Percentiles rank a stretch among this genome's conserved stretches.
These are phyloP conservation scores for Dothideomycetes sp. DNA, from an alignment of 2,329 filamentous ascomycete species.

Conservation along the genomic window DNA sequence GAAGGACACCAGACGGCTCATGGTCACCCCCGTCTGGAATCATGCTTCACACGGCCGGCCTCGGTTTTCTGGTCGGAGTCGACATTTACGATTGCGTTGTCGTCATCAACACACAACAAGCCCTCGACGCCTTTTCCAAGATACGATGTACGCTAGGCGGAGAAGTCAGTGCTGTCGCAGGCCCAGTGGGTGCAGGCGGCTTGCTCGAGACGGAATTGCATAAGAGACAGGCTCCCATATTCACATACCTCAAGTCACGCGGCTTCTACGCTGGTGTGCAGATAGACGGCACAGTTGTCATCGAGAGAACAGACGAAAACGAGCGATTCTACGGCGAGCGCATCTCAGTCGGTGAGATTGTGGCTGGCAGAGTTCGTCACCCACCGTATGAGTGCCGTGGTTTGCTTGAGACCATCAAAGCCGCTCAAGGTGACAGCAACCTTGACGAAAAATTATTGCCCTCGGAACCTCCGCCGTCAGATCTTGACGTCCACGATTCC, in stretches of 20 bases:
- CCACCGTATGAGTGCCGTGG: conserved; percentile 48
- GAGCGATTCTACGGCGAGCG: conserved; percentile 70
- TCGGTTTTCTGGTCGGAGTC: conserved; percentile 83
- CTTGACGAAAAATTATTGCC: conserved; percentile 61
- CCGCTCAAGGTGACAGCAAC: conserved; percentile 73
- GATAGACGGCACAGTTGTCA: conserved; percentile 77
- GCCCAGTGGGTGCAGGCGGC: conserved; percentile 69
- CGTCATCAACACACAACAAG: conserved; percentile 79
- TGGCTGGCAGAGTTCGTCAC: conserved; percentile 50
- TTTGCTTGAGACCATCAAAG: conserved; percentile 74
- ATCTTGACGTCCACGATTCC: conserved; percentile 50
- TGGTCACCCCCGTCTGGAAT: conserved; percentile 92
- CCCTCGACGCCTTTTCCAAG: conserved; percentile 74
- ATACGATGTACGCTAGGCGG: conserved; percentile 71
- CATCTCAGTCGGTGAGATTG: conserved; percentile 53
- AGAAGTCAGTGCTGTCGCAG: conserved; percentile 67
- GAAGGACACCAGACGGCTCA: conserved; percentile 70
- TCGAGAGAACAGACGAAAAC: conserved; percentile 82
- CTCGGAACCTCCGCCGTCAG: conserved; percentile 64
- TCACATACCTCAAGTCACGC: conserved; percentile 80
- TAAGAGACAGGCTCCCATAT: conserved; percentile 54
- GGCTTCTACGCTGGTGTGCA: conserved; percentile 83
- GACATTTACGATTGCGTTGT: conserved; percentile 95
- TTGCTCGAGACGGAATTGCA: conserved; percentile 56
- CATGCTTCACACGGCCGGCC: conserved; percentile 76